Conservation (phyloP, 2,329 filamentous ascomycete species). For the Phialophora macrospora region DNA sequence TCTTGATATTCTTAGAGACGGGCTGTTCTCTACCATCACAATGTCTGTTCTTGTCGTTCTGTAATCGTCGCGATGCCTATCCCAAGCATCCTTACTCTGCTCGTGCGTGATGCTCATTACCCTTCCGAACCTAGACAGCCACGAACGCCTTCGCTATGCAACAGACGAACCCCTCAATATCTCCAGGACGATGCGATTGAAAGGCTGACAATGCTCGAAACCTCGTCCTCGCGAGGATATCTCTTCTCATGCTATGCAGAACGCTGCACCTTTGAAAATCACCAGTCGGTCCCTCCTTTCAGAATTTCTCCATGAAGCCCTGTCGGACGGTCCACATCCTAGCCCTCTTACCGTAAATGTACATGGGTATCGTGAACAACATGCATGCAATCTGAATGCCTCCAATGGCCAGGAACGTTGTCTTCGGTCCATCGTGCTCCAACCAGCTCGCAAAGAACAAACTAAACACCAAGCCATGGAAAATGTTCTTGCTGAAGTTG, state of each 20-base stretch:
- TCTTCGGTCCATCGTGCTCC: conserved; percentile 71
- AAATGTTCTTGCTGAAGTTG: conserved; percentile 92
- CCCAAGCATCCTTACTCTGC: neutral
- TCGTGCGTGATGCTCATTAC: neutral
- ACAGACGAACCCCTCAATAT: neutral
- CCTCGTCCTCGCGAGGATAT: neutral
- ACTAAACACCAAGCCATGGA: conserved; percentile 87
- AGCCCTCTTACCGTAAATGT: conserved; percentile 86
- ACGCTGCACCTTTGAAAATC: neutral
- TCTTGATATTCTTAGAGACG: neutral
- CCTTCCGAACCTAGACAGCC: neutral
- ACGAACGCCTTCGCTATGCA: conserved; percentile 11
- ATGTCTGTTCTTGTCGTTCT: neutral
- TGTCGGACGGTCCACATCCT: conserved; percentile 92
- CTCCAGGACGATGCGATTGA: neutral
- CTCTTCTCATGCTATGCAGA: neutral
- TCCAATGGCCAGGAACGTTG: conserved; percentile 80
- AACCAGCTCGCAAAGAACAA: conserved; percentile 90
- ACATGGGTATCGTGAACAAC: conserved; percentile 83
- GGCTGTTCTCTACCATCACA: neutral
- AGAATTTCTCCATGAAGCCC: conserved; percentile 83
- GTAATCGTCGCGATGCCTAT: neutral
- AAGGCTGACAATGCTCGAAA: neutral
- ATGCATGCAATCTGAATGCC: conserved; percentile 81
- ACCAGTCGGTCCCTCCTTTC: conserved; percentile 13